Evolutionary conservation across 768 basidiomycete genomes (phyloP), one percentile per base, ranked within the genome.

Genomic region (Phaffia australis): DNA sequence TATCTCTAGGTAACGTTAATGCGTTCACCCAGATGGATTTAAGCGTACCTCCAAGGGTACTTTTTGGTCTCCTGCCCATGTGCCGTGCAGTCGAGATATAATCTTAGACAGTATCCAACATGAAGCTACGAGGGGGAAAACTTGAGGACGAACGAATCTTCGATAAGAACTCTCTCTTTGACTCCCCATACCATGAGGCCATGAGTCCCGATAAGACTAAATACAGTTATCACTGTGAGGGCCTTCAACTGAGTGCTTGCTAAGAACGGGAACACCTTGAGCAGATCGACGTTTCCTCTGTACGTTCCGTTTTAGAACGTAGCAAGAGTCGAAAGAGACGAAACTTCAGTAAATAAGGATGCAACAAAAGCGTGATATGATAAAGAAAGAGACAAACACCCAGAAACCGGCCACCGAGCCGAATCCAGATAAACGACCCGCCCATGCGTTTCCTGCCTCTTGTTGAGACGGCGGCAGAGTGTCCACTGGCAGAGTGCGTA

Each of bases 391-490:
- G 1, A 80, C 88, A 71, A 71, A 92, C 91, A 89, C 80, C 72
- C 88, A 94, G 75, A 92, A 94, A 0, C 91, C 92, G 1, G 84
- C 79, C 0, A 94, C 85, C 64, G 87, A 85, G 15, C 93, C 93
- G 30, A 92, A 72, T 1, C 88, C 89, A 55, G 87, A 78, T 89
- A 95, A 93, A n/a, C 87, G 79, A 0, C 88, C 89, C 0, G 90
- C 93, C 93, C 93, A 98, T 0, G 93, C 93, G 73, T 93, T 95
- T 0, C 88, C 92, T 11, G 82, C 79, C 7, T 91, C 84, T 75
- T 98, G 93, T 29, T 83, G 79, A 1, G 81, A 74, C 0, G 87
- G 78, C 0, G 90, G 86, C 4, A 94, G 76, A 0, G 82, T 87
- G 73, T 98, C 93, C 0, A 98, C 89, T 60, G 11, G 8, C 35